Evolutionary conservation across 345 rosid species (phyloP), one percentile per base, ranked within the genome.

Genomic region (Sisymbrium irio): DNA sequence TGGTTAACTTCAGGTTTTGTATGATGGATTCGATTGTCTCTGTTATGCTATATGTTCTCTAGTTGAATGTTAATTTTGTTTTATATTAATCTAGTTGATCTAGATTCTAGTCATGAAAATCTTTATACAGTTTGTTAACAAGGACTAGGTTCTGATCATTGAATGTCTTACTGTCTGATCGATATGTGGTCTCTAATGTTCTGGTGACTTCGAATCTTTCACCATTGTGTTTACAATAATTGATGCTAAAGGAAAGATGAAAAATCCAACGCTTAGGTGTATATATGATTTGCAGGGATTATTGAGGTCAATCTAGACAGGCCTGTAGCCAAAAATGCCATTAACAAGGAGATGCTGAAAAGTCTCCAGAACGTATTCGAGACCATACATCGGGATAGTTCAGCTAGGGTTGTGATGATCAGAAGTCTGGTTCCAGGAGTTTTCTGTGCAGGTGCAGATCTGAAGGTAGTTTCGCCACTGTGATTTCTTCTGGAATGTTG

Each of bases 361-460:
- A 86, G 93, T 35, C 81, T 94, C 9, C 84, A 80, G 67, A 78
- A 78, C 67, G n/a, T 78, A 9, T 85, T 94, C 57, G 96, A 89
- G 73, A 68, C 73, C 25, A 82, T 94, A 42, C 71, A 65, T 3
- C 58, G 66, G 32, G 97, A 94, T 78, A 72, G 73, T 41, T 81
- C 89, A 0, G 93, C 87, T 40, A 86, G 79, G 27, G 95, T 94
- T 71, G 89, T 86, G 39, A 56, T 91, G 87, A 81, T 91, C 30
- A 74, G 69, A 65, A 94, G 98, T 67, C 78, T 86, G 25, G 92
- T 89, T 76, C 96, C 97, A 5, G 85, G 83, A 28, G 86, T 81
- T 49, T 94, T 94, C 78, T 94, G 97, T 49, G 96, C 97, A 27
- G 98, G 98, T 14, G 98, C 97, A 69, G 97, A 94, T 85, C 83